These are phyloP conservation scores for Leptodontidium sp. DNA, from an alignment of 2,329 filamentous ascomycete genomes.

Conservation along the genomic window DNA sequence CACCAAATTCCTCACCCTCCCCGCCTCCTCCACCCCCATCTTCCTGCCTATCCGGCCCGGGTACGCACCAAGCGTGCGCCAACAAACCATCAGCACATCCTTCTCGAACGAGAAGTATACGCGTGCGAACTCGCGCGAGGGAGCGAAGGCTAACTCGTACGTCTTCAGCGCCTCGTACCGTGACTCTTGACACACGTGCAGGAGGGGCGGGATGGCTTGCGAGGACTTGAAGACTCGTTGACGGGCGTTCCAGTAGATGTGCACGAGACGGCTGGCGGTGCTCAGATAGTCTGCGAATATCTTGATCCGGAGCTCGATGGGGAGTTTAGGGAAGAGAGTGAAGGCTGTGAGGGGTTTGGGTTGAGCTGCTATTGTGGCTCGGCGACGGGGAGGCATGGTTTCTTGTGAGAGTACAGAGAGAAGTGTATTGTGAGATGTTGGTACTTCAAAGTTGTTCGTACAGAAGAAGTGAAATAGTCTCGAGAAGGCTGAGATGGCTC, in stretches of 20 bases:
- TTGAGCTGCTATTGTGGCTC: neutral
- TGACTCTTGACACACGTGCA: slow-evolving; percentile 23
- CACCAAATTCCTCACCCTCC: slow-evolving; percentile 15
- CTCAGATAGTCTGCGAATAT: slow-evolving; percentile 15
- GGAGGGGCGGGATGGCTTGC: slow-evolving; percentile 17
- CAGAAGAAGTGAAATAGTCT: neutral
- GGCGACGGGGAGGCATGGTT: slow-evolving; percentile 17
- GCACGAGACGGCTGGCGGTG: slow-evolving; percentile 15
- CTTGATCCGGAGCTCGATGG: slow-evolving; percentile 19
- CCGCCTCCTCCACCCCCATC: slow-evolving; percentile 17
- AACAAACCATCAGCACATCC: slow-evolving; percentile 19
- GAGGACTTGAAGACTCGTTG: slow-evolving; percentile 20
- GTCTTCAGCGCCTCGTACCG: slow-evolving; percentile 21
- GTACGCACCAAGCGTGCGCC: slow-evolving; percentile 14
- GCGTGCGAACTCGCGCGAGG: slow-evolving; percentile 24
- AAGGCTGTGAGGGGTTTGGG: slow-evolving; percentile 2
- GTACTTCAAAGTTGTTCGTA: neutral
- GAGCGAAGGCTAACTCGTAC: slow-evolving; percentile 22
- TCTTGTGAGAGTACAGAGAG: neutral
- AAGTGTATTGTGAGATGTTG: neutral
- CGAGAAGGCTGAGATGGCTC: slow-evolving; percentile 1
- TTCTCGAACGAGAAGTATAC: slow-evolving; percentile 22
- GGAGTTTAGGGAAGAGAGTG: slow-evolving; percentile 22
- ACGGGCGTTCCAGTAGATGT: slow-evolving; percentile 15
- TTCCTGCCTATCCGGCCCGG: slow-evolving; percentile 23